Evolutionary conservation across 768 basidiomycete species (phyloP), one percentile per base, ranked within the genome.

Genomic region (Pleurotus platypus): DNA sequence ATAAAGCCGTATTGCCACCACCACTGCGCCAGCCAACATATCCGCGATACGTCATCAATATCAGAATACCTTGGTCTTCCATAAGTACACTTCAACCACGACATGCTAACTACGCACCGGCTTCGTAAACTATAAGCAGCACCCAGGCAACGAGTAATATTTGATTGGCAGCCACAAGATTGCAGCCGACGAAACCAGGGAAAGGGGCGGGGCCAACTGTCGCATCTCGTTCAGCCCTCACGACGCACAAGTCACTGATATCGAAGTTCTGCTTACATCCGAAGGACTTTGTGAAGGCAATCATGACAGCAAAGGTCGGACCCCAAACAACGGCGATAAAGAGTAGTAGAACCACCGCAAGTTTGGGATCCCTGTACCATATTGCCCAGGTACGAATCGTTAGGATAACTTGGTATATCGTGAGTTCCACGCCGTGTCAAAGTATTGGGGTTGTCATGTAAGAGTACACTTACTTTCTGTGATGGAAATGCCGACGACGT

Each of bases 341-440:
- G 16, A 60, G 56, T 2, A 58, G 2, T 15, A 62, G 37, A 27
- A 16, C 46, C 22, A 60, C 49, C 5, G 46, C 46, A 5, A 60
- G 24, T 37, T 48, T 49, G 6, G 8, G 38, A 46, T 58, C 57
- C 35, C 48, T 46, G 9, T 54, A 35, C 59, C 61, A 62, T n/a
- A 63, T 37, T 15, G 51, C 53, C 63, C 60, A 61, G 16, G 45
- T 61, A 18, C 60, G 48, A 43, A 63, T 51, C 22, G 56, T 53
- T 2, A 64, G 51, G 51, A 64, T 46, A 37, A 60, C 63, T 64
- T 27, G 15, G 20, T 5, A 13, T 16, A 3, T 35, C 2, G 38
- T 59, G 12, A 57, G 22, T 18, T 47, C 2, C 30, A 5, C 16
- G 24, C 16, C 24, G 37, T 35, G 30, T 11, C 18, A 46, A 18